Evolutionary conservation across 495 filamentous ascomycete species (phyloP), one percentile per base, ranked within the genome.

Genomic region (Xylaria venustula): DNA sequence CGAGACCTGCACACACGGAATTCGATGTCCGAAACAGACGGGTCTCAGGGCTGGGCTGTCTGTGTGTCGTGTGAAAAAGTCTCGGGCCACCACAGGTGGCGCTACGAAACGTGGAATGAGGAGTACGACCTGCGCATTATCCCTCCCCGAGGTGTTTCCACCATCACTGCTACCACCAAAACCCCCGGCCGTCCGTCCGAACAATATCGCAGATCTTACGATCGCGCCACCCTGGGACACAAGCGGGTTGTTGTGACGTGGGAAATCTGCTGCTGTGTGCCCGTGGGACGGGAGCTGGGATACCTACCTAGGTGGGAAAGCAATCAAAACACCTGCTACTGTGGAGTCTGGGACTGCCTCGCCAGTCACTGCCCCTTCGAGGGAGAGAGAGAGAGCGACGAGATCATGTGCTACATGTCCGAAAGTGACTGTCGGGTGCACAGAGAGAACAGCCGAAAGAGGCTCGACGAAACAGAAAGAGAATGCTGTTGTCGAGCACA

Each of bases 51-150:
- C n/a, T n/a, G n/a, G n/a, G n/a, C n/a, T n/a, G n/a, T n/a, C n/a
- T n/a, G n/a, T n/a, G n/a, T n/a, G n/a, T n/a, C n/a, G n/a, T 22
- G 36, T 60, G 48, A 15, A 28, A 46, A 19, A 11, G 48, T 60
- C 48, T 52, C 58, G 58, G 58, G 25, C 28, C 8, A 30, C 49
- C 37, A 53, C 58, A 53, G 58, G 37, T 60, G 58, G 36, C 26
- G 58, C 37, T 36, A 14, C 15, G 26, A 52, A 60, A 60, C 58
- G 58, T 60, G 58, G 58, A 28, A 52, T 53, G 20, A 37, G 46
- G 46, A 37, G 58, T 28, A 53, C 48, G 42, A 37, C 7, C 45
- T 50, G 56, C 30, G 25, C 37, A 30, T 46, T n/a, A 60, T 45
- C 57, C 3, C 48, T 28, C 30, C 48, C 37, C n/a, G 7, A 2